A percentile compares a stretch with the other conserved stretches of the same genome.
These are phyloP conservation scores for Persicaria tinctoria DNA, from an alignment of 148 eudicot species.

Conservation along the genomic window DNA sequence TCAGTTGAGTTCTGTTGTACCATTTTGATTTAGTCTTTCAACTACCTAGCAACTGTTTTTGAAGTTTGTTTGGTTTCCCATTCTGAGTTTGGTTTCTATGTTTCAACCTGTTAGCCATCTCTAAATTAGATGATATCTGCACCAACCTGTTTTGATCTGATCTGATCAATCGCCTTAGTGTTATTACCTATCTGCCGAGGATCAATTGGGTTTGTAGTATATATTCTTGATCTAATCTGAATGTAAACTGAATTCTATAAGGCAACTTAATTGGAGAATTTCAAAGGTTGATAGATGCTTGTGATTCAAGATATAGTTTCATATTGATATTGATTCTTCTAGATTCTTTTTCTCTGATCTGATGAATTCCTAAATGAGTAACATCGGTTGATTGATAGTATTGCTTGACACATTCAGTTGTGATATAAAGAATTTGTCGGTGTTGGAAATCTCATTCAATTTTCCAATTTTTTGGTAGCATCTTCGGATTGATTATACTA, in stretches of 20 bases:
- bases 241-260: background rate
- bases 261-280: background rate
- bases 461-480: background rate
- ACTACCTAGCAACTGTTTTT: slow-evolving; percentile 14
- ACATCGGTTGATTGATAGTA: background rate
- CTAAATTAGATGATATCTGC: background rate
- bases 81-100: background rate
- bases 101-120: background rate
- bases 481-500: too few species aligned
- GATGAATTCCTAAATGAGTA: background rate
- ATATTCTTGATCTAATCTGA: background rate
- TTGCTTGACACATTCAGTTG: background rate
- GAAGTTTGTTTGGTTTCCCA: background rate
- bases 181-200: too few species aligned
- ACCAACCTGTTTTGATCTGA: background rate
- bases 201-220: background rate
- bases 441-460: background rate
- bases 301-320: background rate
- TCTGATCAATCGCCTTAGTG: background rate
- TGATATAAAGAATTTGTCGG: background rate
- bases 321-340: background rate
- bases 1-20: slow-evolving; percentile 33
- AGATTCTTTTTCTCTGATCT: background rate
- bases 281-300: background rate
- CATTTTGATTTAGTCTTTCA: slow-evolving; percentile 1